Base-by-base conservation (phyloP, 352 stramenopile species). In the Globisporangium solare region DNA sequence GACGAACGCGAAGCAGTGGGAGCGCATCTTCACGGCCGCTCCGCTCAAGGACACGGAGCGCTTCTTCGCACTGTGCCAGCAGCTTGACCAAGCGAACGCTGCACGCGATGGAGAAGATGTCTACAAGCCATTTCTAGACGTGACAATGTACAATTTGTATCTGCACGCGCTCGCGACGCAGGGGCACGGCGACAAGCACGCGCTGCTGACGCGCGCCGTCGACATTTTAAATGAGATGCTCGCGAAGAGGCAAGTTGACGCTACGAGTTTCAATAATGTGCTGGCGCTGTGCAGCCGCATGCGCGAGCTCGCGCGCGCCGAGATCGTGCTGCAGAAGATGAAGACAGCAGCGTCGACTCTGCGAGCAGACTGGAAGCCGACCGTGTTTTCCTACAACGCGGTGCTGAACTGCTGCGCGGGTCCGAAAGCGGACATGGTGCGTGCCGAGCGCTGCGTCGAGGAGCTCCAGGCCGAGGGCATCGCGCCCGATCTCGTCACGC, bases 371-470 rank as follows among this genome's bases (percentile, higher is more conserved):
- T 51, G 32, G 3, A 1, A 14, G 22, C 24, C 39, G n/a, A 22
- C 61, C 37, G 56, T 31, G 39, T 48, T 51, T 51, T 49, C 43
- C 39, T 86, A 83, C 46, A 84, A 86, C 39, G 57, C 72, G 5
- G 31, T 84, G 15, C 42, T 86, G 40, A 83, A 81, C 49, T 71
- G 63, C 27, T 84, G 61, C 47, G 76, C 76, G 7, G 35, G 61
- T 11, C 20, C 62, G 62, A 61, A 68, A 21, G 27, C 27, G 27
- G 59, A 75, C 50, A 39, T 75, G 31, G 24, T 37, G n/a, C 47
- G 63, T 40, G 61, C 76, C 0, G 65, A 84, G 27, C 41, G 15
- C 8, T 70, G 71, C 45, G 51, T 75, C 24, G 65, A 72, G 27
- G 71, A 86, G 39, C 66, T 86, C 31, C 60, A 70, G 14, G 35